Conservation (phyloP, 257 asterid species). For the Henckelia pumila region DNA sequence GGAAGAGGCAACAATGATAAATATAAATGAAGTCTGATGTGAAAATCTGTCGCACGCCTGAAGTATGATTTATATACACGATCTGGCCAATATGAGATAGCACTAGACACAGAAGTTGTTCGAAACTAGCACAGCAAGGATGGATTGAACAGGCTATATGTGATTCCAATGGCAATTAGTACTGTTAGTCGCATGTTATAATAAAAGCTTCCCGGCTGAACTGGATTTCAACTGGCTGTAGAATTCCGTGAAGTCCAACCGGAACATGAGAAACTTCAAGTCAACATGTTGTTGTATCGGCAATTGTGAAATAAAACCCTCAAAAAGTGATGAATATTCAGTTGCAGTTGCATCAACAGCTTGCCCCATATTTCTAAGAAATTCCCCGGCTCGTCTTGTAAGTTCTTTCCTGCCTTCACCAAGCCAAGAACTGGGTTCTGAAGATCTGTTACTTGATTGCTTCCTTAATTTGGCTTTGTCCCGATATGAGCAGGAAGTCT, state of each 20-base stretch:
- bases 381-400: slow-evolving; percentile 83
- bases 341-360: slow-evolving; percentile 75
- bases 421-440: slow-evolving; percentile 73
- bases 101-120: slow-evolving; percentile 27
- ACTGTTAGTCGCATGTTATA: slow-evolving; percentile 26
- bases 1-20: slow-evolving; percentile 24
- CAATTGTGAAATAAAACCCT: slow-evolving; percentile 84
- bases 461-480: slow-evolving; percentile 48
- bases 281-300: slow-evolving; percentile 87
- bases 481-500: slow-evolving; percentile 43
- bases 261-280: slow-evolving; percentile 88
- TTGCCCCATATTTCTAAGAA: slow-evolving; percentile 64
- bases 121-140: slow-evolving; percentile 30
- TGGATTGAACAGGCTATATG: slow-evolving; percentile 21
- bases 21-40: slow-evolving; percentile 17
- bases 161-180: slow-evolving; percentile 14
- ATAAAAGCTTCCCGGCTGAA: slow-evolving; percentile 48
- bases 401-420: slow-evolving; percentile 94
- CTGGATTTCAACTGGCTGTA: slow-evolving; percentile 61
- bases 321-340: slow-evolving; percentile 80
- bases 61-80: slow-evolving; percentile 33
- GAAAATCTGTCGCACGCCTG: slow-evolving; percentile 28
- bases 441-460: slow-evolving; percentile 48
- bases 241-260: slow-evolving; percentile 90
- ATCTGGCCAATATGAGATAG: slow-evolving; percentile 28